Percentiles rank a stretch among this genome's conserved stretches.
Conservation (phyloP, 768 basidiomycete species). For the Psilocybe azurescens region DNA sequence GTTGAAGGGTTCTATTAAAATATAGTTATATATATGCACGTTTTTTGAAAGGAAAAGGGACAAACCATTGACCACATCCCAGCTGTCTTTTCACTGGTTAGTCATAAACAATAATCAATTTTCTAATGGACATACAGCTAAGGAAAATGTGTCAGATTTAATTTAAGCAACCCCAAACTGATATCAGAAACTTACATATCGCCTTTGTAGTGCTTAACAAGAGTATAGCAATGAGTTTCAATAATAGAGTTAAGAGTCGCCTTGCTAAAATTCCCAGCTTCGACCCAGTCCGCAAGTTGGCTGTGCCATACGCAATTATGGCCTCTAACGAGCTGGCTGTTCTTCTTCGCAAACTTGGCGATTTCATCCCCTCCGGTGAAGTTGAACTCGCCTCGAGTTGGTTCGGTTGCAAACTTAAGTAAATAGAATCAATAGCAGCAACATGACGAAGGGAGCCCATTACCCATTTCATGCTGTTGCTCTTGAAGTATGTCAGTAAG, state of each 20-base stretch:
- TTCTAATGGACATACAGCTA: slow-evolving; percentile 11
- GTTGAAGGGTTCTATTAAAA: slow-evolving; percentile 52
- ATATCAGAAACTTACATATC: slow-evolving; percentile 41
- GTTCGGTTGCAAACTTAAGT: slow-evolving; percentile 57
- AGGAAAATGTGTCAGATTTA: neutral
- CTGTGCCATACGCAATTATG: slow-evolving; percentile 56
- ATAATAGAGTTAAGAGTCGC: slow-evolving; percentile 47
- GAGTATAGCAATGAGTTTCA: slow-evolving; percentile 49
- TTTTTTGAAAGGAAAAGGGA: neutral
- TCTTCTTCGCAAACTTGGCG: slow-evolving; percentile 47
- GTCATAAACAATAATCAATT: no score
- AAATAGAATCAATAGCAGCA: no score
- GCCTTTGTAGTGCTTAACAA: slow-evolving; percentile 57
- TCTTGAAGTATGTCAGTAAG: slow-evolving; percentile 18
- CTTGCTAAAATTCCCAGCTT: slow-evolving; percentile 44
- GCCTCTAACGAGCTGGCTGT: slow-evolving; percentile 48
- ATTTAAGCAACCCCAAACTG: neutral
- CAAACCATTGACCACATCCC: slow-evolving; percentile 23
- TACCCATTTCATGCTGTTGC: slow-evolving; percentile 63
- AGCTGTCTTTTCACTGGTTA: slow-evolving; percentile 11
- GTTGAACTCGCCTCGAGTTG: slow-evolving; percentile 51
- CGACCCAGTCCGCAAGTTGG: slow-evolving; percentile 57
- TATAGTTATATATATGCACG: neutral
- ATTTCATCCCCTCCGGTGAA: slow-evolving; percentile 53
- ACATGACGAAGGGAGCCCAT: neutral